Base-by-base conservation (phyloP, 208 protist genomes). In the Herpetomonas samuelpessoai region DNA sequence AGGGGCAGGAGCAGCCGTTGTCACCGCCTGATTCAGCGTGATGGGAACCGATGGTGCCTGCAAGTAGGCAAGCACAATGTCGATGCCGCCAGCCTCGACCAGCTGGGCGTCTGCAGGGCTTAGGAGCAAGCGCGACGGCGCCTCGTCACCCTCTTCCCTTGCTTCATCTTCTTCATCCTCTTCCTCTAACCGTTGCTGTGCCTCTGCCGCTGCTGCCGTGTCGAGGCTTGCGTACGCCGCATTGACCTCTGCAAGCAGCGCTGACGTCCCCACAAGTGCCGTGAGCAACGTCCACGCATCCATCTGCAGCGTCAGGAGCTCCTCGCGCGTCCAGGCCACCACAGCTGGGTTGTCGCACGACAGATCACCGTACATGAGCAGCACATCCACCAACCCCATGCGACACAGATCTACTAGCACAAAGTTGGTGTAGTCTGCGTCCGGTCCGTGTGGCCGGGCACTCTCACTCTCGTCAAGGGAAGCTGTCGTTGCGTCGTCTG, bases 291-390 rank as follows among this genome's bases (percentile, higher is more conserved):
- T 31, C 87, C 87, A 93, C 24, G 74, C 71, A 46, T 93, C 83
- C 28, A 65, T 56, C 61, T 93, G 81, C 25, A 93, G 68, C 44
- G 68, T 52, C 45, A 88, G 44, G 30, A 88, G 65, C 38, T 91
- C 87, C 60, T 89, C 87, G 7, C 74, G 66, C 39, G 81, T 87
- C 79, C 80, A 91, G 2, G 74, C 63, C 39, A 87, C 59, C 14
- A 90, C 83, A 25, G 72, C 62, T 3, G 75, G 35, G 53, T 79
- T 51, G 14, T 58, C 64, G 47, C 83, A 88, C 35, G 56, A 41
- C n/a, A 73, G 62, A 61, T 90, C 81, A 25, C 85, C 70, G 63
- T 93, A 91, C 41, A 83, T 26, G 2, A 93, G 64, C 53, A 93
- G 44, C 6, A 83, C 81, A 59, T 91, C 75, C 4, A 91, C 47